Conservation (phyloP, 176 grass and related monocot genomes). For the Rhipidocladum racemiflorum region DNA sequence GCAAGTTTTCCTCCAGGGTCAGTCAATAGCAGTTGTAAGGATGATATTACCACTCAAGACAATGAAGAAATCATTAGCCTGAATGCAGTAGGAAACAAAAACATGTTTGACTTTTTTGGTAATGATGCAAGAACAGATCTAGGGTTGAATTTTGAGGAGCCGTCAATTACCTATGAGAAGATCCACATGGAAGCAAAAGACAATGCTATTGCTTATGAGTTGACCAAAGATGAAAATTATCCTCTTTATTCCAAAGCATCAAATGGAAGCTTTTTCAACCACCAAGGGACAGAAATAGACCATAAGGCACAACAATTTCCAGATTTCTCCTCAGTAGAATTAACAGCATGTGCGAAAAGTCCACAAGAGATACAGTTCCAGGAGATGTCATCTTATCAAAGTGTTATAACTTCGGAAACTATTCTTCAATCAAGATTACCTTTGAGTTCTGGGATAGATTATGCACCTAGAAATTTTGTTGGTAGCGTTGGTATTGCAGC, state of each 20-base stretch:
- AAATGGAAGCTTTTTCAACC: slow-evolving; percentile 22
- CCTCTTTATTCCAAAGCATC: slow-evolving; percentile 26
- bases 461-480: slow-evolving; percentile 27
- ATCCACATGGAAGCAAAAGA: slow-evolving; percentile 14
- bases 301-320: slow-evolving; percentile 23
- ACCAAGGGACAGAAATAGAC: slow-evolving; percentile 34
- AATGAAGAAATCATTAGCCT: slow-evolving; percentile 38
- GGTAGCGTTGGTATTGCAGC: not conserved
- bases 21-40: slow-evolving; percentile 21
- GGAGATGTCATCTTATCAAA: slow-evolving; percentile 41
- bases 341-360: slow-evolving; percentile 16
- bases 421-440: slow-evolving; percentile 32
- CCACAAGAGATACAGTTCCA: slow-evolving; percentile 28
- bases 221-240: slow-evolving; percentile 6
- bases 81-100: slow-evolving; percentile 30
- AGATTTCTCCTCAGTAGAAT: slow-evolving; percentile 20
- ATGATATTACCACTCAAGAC: slow-evolving; percentile 33
- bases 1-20: slow-evolving; percentile 53
- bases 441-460: slow-evolving; percentile 27
- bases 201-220: slow-evolving; percentile 29
- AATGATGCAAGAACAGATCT: slow-evolving; percentile 26
- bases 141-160: slow-evolving; percentile 32
- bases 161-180: slow-evolving; percentile 29
- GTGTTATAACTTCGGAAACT: slow-evolving; percentile 28
- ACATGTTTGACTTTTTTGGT: slow-evolving; percentile 27